phyloP scores from a whole-genome alignment of 2,329 filamentous ascomycete genomes.

The Trichothecium sympodiale region DNA sequence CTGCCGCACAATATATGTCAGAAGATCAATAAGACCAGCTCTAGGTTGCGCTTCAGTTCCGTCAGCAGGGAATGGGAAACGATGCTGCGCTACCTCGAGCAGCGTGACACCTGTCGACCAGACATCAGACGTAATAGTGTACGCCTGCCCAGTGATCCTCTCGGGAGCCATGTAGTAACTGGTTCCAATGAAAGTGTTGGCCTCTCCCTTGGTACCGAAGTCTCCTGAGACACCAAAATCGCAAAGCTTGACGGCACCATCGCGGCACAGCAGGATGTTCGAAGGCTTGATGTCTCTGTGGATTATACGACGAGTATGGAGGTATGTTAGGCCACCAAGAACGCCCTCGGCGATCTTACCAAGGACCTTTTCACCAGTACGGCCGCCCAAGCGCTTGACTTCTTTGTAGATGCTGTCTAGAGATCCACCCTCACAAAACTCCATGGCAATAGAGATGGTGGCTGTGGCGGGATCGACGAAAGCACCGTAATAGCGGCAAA shows the following conservation, averaged over 20 bases:
- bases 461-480: slow-evolving; percentile 94
- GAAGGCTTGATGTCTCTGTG: slow-evolving; percentile 98
- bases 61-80: slow-evolving; percentile 95
- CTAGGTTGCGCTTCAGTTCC: slow-evolving; percentile 91
- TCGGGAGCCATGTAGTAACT: slow-evolving; percentile 99
- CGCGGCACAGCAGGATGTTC: slow-evolving; percentile 87
- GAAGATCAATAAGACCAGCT: slow-evolving; percentile 83
- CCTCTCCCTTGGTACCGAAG: slow-evolving; percentile 96
- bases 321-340: slow-evolving; percentile 83
- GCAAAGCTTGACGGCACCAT: slow-evolving; percentile 92
- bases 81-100: slow-evolving; percentile 97
- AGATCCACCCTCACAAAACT: slow-evolving; percentile 94
- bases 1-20: slow-evolving; percentile 96
- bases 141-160: slow-evolving; percentile 92
- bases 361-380: slow-evolving; percentile 92
- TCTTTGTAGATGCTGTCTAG: slow-evolving; percentile 96
- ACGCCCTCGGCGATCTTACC: slow-evolving; percentile 96
- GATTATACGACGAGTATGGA: slow-evolving; percentile 93
- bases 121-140: slow-evolving; percentile 97
- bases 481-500: slow-evolving; percentile 93
- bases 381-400: slow-evolving; percentile 86
- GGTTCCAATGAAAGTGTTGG: slow-evolving; percentile 97
- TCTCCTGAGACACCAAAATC: slow-evolving; percentile 97
- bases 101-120: slow-evolving; percentile 96
- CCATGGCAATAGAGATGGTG: slow-evolving; percentile 98